Evolutionary conservation across 1,139 yeast genomes (phyloP).

Genomic region (Scheffersomyces segobiensis): DNA sequence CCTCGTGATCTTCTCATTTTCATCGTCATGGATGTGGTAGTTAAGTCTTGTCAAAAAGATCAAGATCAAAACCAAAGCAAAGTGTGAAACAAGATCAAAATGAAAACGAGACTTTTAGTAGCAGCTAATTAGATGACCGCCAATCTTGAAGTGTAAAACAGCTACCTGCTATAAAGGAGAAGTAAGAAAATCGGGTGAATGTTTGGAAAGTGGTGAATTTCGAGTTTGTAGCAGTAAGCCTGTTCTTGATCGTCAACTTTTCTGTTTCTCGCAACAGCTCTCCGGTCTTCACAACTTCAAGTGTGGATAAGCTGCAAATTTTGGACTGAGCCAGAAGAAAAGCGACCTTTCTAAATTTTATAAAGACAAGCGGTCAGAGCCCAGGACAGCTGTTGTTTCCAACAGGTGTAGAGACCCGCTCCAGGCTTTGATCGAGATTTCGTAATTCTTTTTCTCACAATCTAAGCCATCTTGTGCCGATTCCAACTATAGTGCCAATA

Average conservation of each 20-base stretch:
- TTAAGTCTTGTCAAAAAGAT: neutral
- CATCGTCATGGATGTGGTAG: constrained; percentile 1
- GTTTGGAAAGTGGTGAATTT: neutral
- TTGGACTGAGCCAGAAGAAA: neutral
- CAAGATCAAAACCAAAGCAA: neutral
- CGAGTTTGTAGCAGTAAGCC: neutral
- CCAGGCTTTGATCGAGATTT: neutral
- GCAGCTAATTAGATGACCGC: too few relatives aligned
- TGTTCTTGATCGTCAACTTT: neutral
- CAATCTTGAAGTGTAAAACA: neutral
- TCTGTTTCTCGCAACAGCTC: neutral
- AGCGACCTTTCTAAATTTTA: neutral
- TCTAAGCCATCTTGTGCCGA: neutral
- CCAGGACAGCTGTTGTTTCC: neutral
- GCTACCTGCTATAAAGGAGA: neutral
- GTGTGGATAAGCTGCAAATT: neutral
- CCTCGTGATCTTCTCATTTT: constrained; percentile 11
- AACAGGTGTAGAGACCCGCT: neutral
- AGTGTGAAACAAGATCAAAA: neutral
- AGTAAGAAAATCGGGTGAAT: neutral
- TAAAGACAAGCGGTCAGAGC: neutral
- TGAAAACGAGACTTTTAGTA: neutral
- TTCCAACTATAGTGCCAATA: neutral
- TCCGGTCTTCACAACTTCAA: neutral
- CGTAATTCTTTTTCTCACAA: neutral